Conservation (phyloP, 2,329 filamentous ascomycete species). For the Aspergillus ustus region DNA sequence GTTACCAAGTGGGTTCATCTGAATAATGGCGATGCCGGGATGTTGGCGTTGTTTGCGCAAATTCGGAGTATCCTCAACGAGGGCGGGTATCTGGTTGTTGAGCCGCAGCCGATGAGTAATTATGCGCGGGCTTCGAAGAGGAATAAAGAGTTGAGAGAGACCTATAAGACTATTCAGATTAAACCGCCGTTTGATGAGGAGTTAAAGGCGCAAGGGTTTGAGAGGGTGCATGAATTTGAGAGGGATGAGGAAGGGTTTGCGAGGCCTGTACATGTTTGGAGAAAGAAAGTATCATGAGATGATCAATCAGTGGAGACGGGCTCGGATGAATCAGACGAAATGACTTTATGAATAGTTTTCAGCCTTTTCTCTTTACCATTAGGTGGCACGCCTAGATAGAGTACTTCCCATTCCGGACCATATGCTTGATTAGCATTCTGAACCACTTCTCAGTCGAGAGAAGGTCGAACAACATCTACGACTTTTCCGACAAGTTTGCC, state of each 20-base stretch:
- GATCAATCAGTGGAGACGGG: not conserved
- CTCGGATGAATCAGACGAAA: not conserved
- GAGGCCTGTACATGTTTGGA: constrained; percentile 3
- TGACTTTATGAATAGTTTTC: not conserved
- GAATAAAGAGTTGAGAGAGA: constrained; percentile 10
- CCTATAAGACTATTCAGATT: constrained; percentile 7
- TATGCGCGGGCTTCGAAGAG: constrained; percentile 6
- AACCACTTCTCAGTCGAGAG: no score
- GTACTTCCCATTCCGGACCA: no score
- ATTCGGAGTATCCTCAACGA: constrained; percentile 1
- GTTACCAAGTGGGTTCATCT: constrained; percentile 5
- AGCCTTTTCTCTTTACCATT: not conserved
- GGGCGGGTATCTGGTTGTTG: constrained; percentile 3
- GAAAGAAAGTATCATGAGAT: not conserved
- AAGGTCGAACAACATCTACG: no score
- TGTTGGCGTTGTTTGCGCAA: not conserved
- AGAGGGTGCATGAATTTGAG: not conserved
- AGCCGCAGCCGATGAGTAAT: constrained; percentile 8
- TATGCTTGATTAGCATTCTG: no score
- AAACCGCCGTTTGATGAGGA: constrained; percentile 5
- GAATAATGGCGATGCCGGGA: not conserved
- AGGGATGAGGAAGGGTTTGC: constrained; percentile 7
- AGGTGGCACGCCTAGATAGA: no score
- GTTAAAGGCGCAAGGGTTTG: constrained; percentile 1
- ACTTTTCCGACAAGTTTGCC: no score